phyloP scores from a whole-genome alignment of 108 stramenopile genomes.

The Pseudonitzschia multiseries region DNA sequence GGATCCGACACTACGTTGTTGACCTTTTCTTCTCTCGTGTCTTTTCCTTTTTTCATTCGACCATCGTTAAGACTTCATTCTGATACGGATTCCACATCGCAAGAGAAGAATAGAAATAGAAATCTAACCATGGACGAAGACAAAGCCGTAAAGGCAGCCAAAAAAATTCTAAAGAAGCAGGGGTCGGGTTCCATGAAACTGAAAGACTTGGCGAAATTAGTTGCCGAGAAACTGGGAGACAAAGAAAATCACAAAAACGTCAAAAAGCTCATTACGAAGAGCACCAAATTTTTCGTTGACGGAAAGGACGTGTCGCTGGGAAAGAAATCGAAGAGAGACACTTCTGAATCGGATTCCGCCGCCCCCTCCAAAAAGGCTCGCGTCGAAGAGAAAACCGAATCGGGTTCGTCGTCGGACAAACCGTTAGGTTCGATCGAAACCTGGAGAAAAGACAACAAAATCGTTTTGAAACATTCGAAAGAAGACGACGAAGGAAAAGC shows the following conservation, averaged over 20 bases:
- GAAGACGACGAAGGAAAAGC: conserved; percentile 58
- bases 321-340: conserved; percentile 32
- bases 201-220: conserved; percentile 60
- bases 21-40: too few relatives aligned
- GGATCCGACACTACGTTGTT: too few relatives aligned
- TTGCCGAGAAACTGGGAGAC: conserved; percentile 53
- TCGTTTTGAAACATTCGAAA: conserved; percentile 71
- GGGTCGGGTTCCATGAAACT: conserved; percentile 70
- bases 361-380: conserved; percentile 48
- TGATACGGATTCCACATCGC: too few relatives aligned
- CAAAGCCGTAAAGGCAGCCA: conserved; percentile 66
- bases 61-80: too few relatives aligned
- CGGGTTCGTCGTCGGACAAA: conserved; percentile 27
- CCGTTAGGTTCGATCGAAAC: conserved; percentile 34
- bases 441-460: conserved; percentile 82
- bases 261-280: conserved; percentile 55
- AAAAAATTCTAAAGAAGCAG: conserved; percentile 69
- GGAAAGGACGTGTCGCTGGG: conserved; percentile 55
- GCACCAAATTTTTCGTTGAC: conserved; percentile 60
- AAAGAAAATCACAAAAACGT: conserved; percentile 46
- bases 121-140: conserved; percentile 10
- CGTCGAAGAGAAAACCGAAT: conserved; percentile 27
- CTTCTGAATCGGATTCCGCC: conserved; percentile 12
- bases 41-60: too few relatives aligned
- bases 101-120: not conserved